Conservation (phyloP, 768 basidiomycete genomes). For the Omphalotus guepiniiformis region DNA sequence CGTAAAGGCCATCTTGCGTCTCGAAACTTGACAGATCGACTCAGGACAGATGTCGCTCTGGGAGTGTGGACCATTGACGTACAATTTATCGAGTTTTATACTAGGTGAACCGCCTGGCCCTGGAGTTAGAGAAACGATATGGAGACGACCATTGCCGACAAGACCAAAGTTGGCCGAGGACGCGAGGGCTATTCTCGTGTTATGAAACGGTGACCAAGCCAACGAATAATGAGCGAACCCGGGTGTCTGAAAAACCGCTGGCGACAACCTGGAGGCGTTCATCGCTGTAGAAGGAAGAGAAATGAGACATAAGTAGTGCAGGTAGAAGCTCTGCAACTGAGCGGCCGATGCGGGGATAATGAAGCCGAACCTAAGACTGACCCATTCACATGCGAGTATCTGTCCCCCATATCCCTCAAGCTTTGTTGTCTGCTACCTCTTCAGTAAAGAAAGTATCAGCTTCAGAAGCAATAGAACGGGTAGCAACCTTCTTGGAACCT, state of each 20-base stretch:
- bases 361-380: not conserved
- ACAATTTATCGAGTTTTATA: slow-evolving; percentile 66
- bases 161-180: slow-evolving; percentile 92
- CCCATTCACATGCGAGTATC: slow-evolving; percentile 69
- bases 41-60: not conserved
- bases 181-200: slow-evolving; percentile 67
- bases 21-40: slow-evolving; percentile 60
- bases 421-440: slow-evolving; percentile 43
- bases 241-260: slow-evolving; percentile 62
- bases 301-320: not conserved
- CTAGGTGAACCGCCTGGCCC: slow-evolving; percentile 39
- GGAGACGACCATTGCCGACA: slow-evolving; percentile 91
- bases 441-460: slow-evolving; percentile 35
- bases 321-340: slow-evolving; percentile 9
- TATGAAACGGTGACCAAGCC: slow-evolving; percentile 86
- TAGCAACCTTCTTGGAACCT: slow-evolving; percentile 58
- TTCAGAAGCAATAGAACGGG: slow-evolving; percentile 53
- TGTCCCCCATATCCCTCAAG: slow-evolving; percentile 69
- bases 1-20: slow-evolving; percentile 86
- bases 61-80: slow-evolving; percentile 29
- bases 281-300: not conserved
- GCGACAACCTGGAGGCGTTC: slow-evolving; percentile 34
- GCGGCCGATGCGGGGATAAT: slow-evolving; percentile 11
- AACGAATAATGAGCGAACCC: slow-evolving; percentile 81
- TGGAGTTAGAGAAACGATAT: slow-evolving; percentile 51